Conservation (phyloP, 176 grass and related monocot species). For the Thalia dealbata region DNA sequence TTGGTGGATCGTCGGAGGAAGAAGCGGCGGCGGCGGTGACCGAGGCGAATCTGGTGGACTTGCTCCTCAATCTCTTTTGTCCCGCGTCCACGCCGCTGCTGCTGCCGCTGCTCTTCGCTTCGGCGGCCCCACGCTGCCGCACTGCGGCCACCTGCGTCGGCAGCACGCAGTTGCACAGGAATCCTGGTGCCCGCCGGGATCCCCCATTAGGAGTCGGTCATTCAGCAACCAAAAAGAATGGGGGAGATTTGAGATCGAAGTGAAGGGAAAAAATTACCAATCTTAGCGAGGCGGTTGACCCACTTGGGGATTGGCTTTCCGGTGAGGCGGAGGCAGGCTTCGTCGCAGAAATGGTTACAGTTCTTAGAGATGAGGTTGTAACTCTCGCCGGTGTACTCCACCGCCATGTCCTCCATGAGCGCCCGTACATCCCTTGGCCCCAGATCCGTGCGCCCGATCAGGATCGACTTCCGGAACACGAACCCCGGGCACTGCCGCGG, state of each 20-base stretch:
- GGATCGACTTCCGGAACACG: conserved; percentile 18
- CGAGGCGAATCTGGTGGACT: neutral
- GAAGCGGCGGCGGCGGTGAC: neutral
- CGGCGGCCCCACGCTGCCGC: neutral
- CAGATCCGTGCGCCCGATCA: conserved; percentile 15
- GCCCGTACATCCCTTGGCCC: conserved; percentile 9
- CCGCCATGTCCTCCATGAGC: conserved; percentile 10
- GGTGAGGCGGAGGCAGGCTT: conserved; percentile 10
- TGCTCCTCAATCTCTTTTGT: neutral
- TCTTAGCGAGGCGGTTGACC: conserved; percentile 18
- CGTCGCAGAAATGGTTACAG: conserved; percentile 19
- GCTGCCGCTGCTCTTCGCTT: neutral
- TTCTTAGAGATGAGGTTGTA: conserved; percentile 21
- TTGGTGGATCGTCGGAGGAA: neutral
- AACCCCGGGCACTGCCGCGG: conserved; percentile 18
- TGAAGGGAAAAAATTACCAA: neutral
- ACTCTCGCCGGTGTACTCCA: conserved; percentile 2
- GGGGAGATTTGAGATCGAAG: neutral
- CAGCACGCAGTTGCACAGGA: neutral
- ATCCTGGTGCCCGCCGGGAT: neutral
- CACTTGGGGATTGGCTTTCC: conserved; percentile 3
- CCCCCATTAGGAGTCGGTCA: neutral
- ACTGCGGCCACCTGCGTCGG: neutral
- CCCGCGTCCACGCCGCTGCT: neutral
- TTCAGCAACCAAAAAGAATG: too few relatives aligned